A percentile compares a stretch with the other conserved stretches of the same genome.
Evolutionary conservation across 1,139 yeast species (phyloP).

Genomic region (Suhomyces terraborum): DNA sequence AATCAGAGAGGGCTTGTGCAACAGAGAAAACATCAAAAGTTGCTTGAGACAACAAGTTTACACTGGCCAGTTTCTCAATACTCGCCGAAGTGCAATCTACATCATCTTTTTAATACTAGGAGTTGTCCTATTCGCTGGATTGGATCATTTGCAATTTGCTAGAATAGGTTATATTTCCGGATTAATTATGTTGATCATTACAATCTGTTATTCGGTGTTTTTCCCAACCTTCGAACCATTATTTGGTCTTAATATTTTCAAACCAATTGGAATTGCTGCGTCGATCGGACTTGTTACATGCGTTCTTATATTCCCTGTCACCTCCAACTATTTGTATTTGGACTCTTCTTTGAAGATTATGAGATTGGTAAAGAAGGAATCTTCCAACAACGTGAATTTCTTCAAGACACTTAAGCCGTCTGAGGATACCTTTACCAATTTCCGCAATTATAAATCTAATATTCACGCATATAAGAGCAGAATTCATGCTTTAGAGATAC

Average conservation of each 20-base stretch:
- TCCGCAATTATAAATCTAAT: slow-evolving; percentile 23
- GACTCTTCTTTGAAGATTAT: slow-evolving; percentile 22
- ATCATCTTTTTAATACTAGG: slow-evolving; percentile 30
- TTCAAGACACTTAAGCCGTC: slow-evolving; percentile 35
- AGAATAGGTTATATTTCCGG: slow-evolving; percentile 28
- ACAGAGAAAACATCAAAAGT: slow-evolving; percentile 20
- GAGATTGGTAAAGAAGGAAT: slow-evolving; percentile 19
- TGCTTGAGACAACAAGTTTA: slow-evolving; percentile 29
- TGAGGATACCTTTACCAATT: slow-evolving; percentile 26
- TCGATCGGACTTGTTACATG: slow-evolving; percentile 24
- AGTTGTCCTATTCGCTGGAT: slow-evolving; percentile 28
- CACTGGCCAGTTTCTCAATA: slow-evolving; percentile 33
- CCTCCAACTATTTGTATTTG: slow-evolving; percentile 30
- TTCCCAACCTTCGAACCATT: slow-evolving; percentile 32
- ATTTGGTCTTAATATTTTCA: slow-evolving; percentile 25
- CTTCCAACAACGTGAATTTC: slow-evolving; percentile 27
- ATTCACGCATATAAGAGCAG: slow-evolving; percentile 24
- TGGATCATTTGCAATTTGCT: slow-evolving; percentile 25
- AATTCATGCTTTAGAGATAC: slow-evolving; percentile 26
- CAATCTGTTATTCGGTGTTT: slow-evolving; percentile 29
- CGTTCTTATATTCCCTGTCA: slow-evolving; percentile 33
- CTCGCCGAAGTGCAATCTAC: slow-evolving; percentile 29
- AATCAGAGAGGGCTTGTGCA: slow-evolving; percentile 33
- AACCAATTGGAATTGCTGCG: slow-evolving; percentile 30
- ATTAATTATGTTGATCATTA: slow-evolving; percentile 25